Conservation (phyloP, 768 basidiomycete genomes). For the Heimioporus sp. region DNA sequence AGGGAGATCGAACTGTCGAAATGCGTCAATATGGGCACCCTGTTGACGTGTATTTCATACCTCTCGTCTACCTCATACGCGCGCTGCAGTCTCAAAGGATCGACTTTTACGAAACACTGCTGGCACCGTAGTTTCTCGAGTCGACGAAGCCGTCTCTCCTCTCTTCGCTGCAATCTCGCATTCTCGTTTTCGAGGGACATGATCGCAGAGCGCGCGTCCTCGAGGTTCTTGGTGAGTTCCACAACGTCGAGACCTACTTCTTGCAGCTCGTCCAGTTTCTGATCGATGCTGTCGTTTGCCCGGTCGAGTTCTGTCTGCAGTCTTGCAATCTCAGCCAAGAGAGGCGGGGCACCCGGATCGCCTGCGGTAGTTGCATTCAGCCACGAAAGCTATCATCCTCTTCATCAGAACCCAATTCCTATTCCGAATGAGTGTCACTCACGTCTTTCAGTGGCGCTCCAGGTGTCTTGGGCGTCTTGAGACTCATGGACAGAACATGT, state of each 20-base stretch:
- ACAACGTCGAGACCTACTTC: constrained; percentile 77
- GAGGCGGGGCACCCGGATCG: constrained; percentile 57
- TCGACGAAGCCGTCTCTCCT: constrained; percentile 64
- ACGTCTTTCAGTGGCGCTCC: constrained; percentile 79
- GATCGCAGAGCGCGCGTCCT: constrained; percentile 64
- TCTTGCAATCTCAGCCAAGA: constrained; percentile 69
- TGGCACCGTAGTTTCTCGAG: constrained; percentile 63
- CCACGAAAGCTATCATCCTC: constrained; percentile 61
- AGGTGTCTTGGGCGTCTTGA: constrained; percentile 72
- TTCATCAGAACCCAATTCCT: constrained; percentile 6
- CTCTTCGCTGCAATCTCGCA: constrained; percentile 59
- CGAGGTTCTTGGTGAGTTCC: constrained; percentile 65
- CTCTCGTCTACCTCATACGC: constrained; percentile 56
- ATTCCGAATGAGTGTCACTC: constrained; percentile 23
- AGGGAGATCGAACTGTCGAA: constrained; percentile 43
- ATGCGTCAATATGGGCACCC: constrained; percentile 5
- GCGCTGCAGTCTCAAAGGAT: constrained; percentile 43
- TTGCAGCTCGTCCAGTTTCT: constrained; percentile 83
- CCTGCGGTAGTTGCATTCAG: constrained; percentile 53
- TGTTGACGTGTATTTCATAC: constrained; percentile 32
- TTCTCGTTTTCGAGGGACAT: constrained; percentile 64
- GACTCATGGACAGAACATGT: constrained; percentile 64
- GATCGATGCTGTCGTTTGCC: constrained; percentile 84
- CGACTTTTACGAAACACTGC: constrained; percentile 65
- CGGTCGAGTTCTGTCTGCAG: constrained; percentile 72